Evolutionary conservation across 1,284 basidiomycete genomes (phyloP).

Genomic region (Boletus hoseneyae): DNA sequence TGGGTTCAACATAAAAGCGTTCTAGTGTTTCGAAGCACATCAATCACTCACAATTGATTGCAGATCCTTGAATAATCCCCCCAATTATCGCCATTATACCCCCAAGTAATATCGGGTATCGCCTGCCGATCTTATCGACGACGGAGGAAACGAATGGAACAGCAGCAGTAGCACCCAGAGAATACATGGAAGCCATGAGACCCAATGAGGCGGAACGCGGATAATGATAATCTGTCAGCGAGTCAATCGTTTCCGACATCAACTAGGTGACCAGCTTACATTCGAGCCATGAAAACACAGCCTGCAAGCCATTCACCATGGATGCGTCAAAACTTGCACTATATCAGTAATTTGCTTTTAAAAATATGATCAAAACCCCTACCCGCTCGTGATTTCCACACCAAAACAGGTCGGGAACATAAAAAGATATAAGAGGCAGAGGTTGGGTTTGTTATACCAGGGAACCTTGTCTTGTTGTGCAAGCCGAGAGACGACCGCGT

Average conservation of each 20-base stretch:
- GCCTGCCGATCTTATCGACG: constrained; percentile 18
- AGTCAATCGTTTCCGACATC: not conserved
- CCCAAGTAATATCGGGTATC: constrained; percentile 18
- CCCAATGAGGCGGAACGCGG: constrained; percentile 21
- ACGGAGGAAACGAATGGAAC: constrained; percentile 13
- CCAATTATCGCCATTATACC: constrained; percentile 12
- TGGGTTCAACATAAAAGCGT: not conserved
- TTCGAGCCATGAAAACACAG: constrained; percentile 3
- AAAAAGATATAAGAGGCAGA: constrained; percentile 1
- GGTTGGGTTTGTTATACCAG: constrained; percentile 6
- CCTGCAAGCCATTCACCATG: constrained; percentile 3
- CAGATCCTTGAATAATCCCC: constrained; percentile 16
- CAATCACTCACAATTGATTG: constrained; percentile 16
- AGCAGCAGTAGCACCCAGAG: constrained; percentile 14
- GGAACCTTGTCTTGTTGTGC: constrained; percentile 3
- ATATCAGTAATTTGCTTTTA: not conserved
- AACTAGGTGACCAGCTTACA: not conserved
- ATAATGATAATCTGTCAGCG: constrained; percentile 5
- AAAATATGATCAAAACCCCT: not conserved
- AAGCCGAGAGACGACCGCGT: constrained; percentile 1
- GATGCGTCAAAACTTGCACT: not conserved
- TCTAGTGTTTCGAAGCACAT: too few relatives aligned
- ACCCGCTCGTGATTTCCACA: not conserved
- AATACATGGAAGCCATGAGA: constrained; percentile 15
- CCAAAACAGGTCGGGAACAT: constrained; percentile 1